Evolutionary conservation across 2,329 filamentous ascomycete species (phyloP).

Genomic region (Albifimbria verrucaria): DNA sequence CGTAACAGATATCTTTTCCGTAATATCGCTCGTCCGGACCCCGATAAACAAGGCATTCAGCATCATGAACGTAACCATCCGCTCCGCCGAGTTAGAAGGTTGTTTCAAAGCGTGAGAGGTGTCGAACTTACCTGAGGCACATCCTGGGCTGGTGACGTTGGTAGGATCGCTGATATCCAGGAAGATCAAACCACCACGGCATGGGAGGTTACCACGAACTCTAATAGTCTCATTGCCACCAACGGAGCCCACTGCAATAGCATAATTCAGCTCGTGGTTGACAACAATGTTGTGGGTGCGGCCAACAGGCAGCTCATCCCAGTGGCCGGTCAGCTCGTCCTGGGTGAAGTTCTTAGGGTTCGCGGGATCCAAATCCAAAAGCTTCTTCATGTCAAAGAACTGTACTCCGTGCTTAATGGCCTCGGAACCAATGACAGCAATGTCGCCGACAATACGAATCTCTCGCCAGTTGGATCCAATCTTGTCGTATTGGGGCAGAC

Average conservation of each 20-base stretch:
- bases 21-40: slow-evolving; percentile 1
- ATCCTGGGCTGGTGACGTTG: slow-evolving; percentile 51
- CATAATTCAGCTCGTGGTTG: slow-evolving; percentile 44
- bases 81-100: too few species aligned
- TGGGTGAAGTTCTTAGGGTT: slow-evolving; percentile 29
- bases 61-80: slow-evolving; percentile 3
- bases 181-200: slow-evolving; percentile 52
- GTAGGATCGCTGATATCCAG: slow-evolving; percentile 53
- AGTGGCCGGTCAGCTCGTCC: slow-evolving; percentile 33
- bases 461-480: slow-evolving; percentile 37
- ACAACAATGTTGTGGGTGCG: slow-evolving; percentile 51
- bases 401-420: slow-evolving; percentile 54
- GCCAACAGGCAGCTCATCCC: slow-evolving; percentile 31
- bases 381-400: slow-evolving; percentile 58
- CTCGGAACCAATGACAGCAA: slow-evolving; percentile 38
- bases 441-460: slow-evolving; percentile 36
- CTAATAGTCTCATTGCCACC: slow-evolving; percentile 1
- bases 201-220: slow-evolving; percentile 24
- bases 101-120: too few species aligned
- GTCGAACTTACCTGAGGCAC: slow-evolving; percentile 23
- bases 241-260: slow-evolving; percentile 38
- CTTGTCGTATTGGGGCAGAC: slow-evolving; percentile 39
- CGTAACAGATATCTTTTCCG: slow-evolving; percentile 8
- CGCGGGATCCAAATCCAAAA: slow-evolving; percentile 9
- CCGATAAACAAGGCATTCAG: slow-evolving; percentile 2